Conservation (phyloP, 1,284 basidiomycete species). For the Apiotrichum laibachii region DNA sequence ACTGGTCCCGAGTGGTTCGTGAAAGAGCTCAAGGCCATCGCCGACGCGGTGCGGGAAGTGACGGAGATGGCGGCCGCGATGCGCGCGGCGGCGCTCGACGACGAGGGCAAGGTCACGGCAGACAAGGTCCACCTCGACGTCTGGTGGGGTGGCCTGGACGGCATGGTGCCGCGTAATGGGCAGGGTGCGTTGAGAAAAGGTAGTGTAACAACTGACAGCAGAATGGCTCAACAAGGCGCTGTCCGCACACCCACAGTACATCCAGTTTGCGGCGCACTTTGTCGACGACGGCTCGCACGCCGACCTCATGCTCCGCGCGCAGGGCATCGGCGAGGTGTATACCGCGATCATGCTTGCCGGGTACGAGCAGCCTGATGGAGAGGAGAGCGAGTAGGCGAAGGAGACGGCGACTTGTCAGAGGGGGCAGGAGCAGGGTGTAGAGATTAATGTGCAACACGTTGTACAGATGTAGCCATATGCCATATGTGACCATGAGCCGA, state of each 20-base stretch:
- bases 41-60: conserved; percentile 9
- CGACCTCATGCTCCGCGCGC: conserved; percentile 19
- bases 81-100: background rate
- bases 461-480: background rate
- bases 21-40: conserved; percentile 25
- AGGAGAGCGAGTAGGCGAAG: background rate
- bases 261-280: conserved; percentile 16
- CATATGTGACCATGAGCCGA: no score
- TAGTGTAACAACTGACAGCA: background rate
- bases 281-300: conserved; percentile 24
- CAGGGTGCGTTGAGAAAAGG: conserved; percentile 9
- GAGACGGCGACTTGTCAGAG: background rate
- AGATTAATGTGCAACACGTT: background rate
- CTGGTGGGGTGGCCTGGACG: conserved; percentile 27
- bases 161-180: conserved; percentile 25
- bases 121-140: conserved; percentile 12
- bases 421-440: background rate
- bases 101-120: background rate
- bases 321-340: conserved; percentile 25
- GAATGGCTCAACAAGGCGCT: conserved; percentile 24
- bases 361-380: background rate
- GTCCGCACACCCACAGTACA: conserved; percentile 12
- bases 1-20: conserved; percentile 44
- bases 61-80: background rate
- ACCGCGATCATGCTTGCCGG: conserved; percentile 14